Evolutionary conservation across 192 early-diverging fungal genomes (phyloP).

Genomic region (Podila clonocystis): DNA sequence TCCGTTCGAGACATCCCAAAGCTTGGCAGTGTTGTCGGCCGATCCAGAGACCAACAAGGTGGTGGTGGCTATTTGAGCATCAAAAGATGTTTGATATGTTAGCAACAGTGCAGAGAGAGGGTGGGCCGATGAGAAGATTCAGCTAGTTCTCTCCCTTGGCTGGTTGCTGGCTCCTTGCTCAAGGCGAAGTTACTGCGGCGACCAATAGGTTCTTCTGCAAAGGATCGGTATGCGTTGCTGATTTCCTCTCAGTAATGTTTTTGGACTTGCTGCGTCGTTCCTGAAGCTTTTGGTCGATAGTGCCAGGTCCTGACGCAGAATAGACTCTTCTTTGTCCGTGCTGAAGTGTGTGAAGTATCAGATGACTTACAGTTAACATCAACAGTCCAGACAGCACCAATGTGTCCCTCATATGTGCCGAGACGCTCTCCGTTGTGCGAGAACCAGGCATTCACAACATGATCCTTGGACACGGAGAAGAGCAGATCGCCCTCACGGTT

Average conservation of each 20-base stretch:
- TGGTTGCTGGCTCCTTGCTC: too few relatives aligned
- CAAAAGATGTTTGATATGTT: not conserved
- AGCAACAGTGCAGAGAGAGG: not conserved
- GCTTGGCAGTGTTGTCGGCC: constrained; percentile 89
- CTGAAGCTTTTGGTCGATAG: too few relatives aligned
- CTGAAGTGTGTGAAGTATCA: not conserved
- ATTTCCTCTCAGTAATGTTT: too few relatives aligned
- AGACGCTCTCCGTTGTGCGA: constrained; percentile 98
- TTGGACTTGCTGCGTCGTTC: too few relatives aligned
- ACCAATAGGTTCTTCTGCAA: too few relatives aligned
- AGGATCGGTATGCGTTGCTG: too few relatives aligned
- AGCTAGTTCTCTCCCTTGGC: too few relatives aligned
- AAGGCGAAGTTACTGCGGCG: too few relatives aligned
- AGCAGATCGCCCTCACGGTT: constrained; percentile 98
- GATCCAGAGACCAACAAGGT: constrained; percentile 87
- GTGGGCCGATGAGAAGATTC: not conserved
- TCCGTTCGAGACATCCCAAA: constrained; percentile 96
- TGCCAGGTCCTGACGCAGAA: too few relatives aligned
- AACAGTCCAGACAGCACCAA: constrained; percentile 94
- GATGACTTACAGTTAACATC: constrained; percentile 82
- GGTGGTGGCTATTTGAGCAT: constrained; percentile 61
- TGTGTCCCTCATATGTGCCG: constrained; percentile 92
- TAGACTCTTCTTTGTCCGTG: not conserved
- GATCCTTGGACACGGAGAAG: constrained; percentile 96
- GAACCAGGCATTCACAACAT: constrained; percentile 94